Evolutionary conservation across 2,329 filamentous ascomycete species (phyloP).

Genomic region (Bipolaris victoriae): DNA sequence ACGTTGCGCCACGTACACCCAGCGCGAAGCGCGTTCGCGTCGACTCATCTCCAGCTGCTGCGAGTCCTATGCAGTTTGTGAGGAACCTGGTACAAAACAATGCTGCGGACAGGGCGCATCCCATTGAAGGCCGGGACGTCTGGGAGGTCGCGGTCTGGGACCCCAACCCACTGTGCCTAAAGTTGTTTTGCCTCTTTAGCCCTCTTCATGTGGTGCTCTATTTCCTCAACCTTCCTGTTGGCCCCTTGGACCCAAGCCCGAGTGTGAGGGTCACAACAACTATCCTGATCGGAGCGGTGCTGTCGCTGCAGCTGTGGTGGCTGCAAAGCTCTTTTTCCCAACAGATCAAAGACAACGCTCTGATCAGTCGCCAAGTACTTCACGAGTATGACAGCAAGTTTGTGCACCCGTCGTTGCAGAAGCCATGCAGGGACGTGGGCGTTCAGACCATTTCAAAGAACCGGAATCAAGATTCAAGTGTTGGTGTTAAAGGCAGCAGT

Average conservation of each 20-base stretch:
- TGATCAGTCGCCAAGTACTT: slow-evolving; percentile 90
- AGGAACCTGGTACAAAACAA: slow-evolving; percentile 69
- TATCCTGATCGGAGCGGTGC: slow-evolving; percentile 73
- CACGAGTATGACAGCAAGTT: slow-evolving; percentile 97
- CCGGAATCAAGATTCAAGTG: slow-evolving; percentile 43
- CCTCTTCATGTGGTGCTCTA: slow-evolving; percentile 93
- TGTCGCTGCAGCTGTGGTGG: slow-evolving; percentile 78
- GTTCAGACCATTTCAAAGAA: slow-evolving; percentile 69
- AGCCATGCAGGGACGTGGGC: slow-evolving; percentile 75
- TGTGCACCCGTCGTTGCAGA: slow-evolving; percentile 87
- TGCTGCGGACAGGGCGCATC: slow-evolving; percentile 83
- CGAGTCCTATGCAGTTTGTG: slow-evolving; percentile 79
- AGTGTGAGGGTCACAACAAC: slow-evolving; percentile 87
- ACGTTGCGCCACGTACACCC: slow-evolving; percentile 75
- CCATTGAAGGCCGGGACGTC: slow-evolving; percentile 81
- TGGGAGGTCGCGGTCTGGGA: slow-evolving; percentile 97
- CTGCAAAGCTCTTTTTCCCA: slow-evolving; percentile 78
- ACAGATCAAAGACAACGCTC: slow-evolving; percentile 80
- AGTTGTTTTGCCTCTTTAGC: slow-evolving; percentile 88
- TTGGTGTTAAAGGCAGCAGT: slow-evolving; percentile 49
- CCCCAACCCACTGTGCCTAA: slow-evolving; percentile 80
- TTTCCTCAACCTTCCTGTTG: slow-evolving; percentile 82
- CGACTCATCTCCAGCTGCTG: slow-evolving; percentile 77
- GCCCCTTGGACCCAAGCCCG: slow-evolving; percentile 75
- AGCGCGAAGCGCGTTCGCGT: slow-evolving; percentile 89